A percentile compares a stretch with the other conserved stretches of the same genome.
Conservation (phyloP, 1,284 basidiomycete genomes). For the Neonothopanus nambi region DNA sequence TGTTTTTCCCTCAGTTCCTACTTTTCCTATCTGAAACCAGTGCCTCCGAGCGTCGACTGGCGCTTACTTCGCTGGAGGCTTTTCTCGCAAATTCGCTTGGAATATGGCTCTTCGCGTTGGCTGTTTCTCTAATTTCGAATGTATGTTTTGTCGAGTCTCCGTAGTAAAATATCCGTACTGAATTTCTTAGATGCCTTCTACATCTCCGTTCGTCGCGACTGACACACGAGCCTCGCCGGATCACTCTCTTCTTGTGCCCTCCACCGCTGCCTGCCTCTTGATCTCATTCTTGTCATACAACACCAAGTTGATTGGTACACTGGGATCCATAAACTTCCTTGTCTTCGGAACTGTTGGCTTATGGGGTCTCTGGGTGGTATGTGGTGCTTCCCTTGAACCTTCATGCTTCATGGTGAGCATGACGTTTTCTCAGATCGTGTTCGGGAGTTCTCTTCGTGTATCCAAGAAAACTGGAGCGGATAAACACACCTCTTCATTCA, state of each 20-base stretch:
- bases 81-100: conserved; percentile 67
- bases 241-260: conserved; percentile 65
- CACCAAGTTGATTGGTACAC: conserved; percentile 52
- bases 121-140: conserved; percentile 58
- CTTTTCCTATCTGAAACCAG: conserved; percentile 57
- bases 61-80: conserved; percentile 63
- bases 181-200: conserved; percentile 42
- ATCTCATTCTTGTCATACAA: conserved; percentile 70
- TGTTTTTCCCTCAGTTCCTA: conserved; percentile 58
- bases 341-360: conserved; percentile 53
- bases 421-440: conserved; percentile 53
- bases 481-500: conserved; percentile 75
- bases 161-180: neutral
- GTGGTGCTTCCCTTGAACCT: conserved; percentile 29
- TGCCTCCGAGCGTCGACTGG: conserved; percentile 36
- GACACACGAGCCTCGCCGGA: conserved; percentile 24
- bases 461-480: conserved; percentile 78
- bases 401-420: neutral
- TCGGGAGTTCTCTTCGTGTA: conserved; percentile 52
- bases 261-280: conserved; percentile 50
- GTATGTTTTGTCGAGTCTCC: conserved; percentile 36
- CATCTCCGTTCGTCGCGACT: conserved; percentile 28
- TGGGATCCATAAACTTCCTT: conserved; percentile 52
- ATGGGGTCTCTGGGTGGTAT: conserved; percentile 73
- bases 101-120: conserved; percentile 54